Conservation (phyloP, 345 rosid genomes). For the Populus tremula region DNA sequence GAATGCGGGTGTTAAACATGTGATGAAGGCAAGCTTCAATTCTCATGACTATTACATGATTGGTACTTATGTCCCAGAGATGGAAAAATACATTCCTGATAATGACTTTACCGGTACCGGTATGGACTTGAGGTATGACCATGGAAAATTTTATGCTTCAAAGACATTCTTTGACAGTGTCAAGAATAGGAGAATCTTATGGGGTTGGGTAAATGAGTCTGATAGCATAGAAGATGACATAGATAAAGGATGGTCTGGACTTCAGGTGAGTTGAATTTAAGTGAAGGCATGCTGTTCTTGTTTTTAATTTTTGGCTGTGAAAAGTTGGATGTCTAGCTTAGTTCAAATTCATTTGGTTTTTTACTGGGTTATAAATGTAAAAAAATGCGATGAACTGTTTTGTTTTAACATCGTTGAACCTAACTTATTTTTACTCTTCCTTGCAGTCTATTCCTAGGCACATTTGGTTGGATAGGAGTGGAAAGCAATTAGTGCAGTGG, state of each 20-base stretch:
- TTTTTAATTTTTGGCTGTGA: not conserved
- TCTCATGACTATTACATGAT: slow-evolving; percentile 47
- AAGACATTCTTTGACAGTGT: slow-evolving; percentile 58
- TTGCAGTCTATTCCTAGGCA: slow-evolving; percentile 58
- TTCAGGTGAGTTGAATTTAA: slow-evolving; percentile 42
- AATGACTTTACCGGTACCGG: slow-evolving; percentile 36
- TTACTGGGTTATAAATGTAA: not conserved
- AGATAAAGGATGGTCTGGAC: slow-evolving; percentile 66
- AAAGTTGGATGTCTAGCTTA: not conserved
- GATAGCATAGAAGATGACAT: slow-evolving; percentile 49
- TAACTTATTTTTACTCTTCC: not conserved
- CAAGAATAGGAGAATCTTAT: slow-evolving; percentile 57
- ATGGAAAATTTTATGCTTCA: slow-evolving; percentile 66
- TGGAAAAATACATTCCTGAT: slow-evolving; percentile 38
- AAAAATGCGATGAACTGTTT: not conserved
- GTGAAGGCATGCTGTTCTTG: not conserved
- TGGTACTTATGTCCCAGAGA: slow-evolving; percentile 47
- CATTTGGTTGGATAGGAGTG: slow-evolving; percentile 49
- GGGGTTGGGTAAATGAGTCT: slow-evolving; percentile 60
- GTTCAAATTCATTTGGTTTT: not conserved
- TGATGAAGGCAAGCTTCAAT: slow-evolving; percentile 50
- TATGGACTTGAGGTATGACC: slow-evolving; percentile 52
- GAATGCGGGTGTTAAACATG: slow-evolving; percentile 42
- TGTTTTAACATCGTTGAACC: not conserved
- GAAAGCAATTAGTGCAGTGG: slow-evolving; percentile 61